phyloP scores from a whole-genome alignment of 139 green algal genomes.

The Chlamydomonas incerta region DNA sequence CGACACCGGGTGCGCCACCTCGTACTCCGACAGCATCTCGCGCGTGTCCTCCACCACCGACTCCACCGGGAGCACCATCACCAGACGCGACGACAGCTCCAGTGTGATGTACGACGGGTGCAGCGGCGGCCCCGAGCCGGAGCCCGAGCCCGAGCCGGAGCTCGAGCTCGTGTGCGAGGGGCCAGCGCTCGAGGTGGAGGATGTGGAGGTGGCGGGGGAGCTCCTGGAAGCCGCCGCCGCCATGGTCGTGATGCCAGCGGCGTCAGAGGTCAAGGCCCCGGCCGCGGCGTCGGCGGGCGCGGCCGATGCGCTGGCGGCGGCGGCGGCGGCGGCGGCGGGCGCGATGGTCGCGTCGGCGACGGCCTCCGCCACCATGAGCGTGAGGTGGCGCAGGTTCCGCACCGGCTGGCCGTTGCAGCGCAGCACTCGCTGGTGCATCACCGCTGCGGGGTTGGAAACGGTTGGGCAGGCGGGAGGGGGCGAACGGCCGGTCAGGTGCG shows the following conservation, averaged over 20 bases:
- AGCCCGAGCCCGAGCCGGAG: not conserved
- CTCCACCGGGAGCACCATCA: constrained; percentile 32
- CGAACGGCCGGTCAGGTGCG: too few species aligned
- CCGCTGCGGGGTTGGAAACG: not conserved
- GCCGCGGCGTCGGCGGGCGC: too few species aligned
- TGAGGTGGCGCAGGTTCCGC: constrained; percentile 30
- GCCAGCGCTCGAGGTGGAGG: too few species aligned
- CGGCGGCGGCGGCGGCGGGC: not conserved
- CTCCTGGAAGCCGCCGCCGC: too few species aligned
- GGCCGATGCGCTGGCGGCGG: too few species aligned
- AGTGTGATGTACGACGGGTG: not conserved
- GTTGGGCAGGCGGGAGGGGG: too few species aligned
- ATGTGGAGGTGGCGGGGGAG: too few species aligned
- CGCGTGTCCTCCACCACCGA: not conserved
- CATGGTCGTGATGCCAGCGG: too few species aligned
- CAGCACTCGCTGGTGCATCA: constrained; percentile 37
- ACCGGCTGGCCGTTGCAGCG: constrained; percentile 30
- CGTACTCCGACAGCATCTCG: constrained; percentile 35
- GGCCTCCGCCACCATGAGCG: constrained; percentile 9
- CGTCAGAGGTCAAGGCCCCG: too few species aligned
- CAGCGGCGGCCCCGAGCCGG: not conserved
- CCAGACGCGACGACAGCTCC: constrained; percentile 27
- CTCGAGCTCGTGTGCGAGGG: too few species aligned
- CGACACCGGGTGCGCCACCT: constrained; percentile 31
- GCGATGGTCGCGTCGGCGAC: not conserved